phyloP scores from a whole-genome alignment of 805 yeast species.

The Metschnikowia reukaufii region DNA sequence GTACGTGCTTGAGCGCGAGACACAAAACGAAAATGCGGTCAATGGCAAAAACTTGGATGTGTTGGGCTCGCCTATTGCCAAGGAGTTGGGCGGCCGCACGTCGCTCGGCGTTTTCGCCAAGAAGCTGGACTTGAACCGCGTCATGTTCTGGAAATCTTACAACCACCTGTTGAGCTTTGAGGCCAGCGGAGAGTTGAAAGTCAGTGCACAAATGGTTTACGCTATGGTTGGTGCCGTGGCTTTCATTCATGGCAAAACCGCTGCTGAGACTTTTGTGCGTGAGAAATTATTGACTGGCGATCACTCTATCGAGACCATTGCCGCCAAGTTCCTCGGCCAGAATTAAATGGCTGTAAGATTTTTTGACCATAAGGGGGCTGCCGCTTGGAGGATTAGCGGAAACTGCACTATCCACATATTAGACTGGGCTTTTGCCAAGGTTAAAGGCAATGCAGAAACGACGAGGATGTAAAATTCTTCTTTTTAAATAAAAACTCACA shows the following conservation, averaged over 20 bases:
- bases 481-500: not conserved
- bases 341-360: no score
- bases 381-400: no score
- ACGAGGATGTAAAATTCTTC: no score
- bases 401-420: no score
- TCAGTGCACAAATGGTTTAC: conserved; percentile 52
- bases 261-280: conserved; percentile 58
- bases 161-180: conserved; percentile 46
- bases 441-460: no score
- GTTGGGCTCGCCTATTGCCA: conserved; percentile 57
- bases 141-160: conserved; percentile 68
- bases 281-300: conserved; percentile 44
- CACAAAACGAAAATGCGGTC: conserved; percentile 36
- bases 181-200: conserved; percentile 56
- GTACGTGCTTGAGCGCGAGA: conserved; percentile 33
- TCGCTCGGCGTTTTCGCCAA: conserved; percentile 54
- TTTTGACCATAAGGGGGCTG: no score
- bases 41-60: conserved; percentile 55
- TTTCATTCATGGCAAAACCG: conserved; percentile 56
- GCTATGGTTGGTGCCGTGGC: conserved; percentile 72
- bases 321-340: conserved; percentile 30
- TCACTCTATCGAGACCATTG: conserved; percentile 35
- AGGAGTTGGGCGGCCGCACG: conserved; percentile 50
- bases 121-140: conserved; percentile 45
- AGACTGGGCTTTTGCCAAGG: no score